Percentiles rank a stretch among this genome's conserved stretches.
phyloP scores from a whole-genome alignment of 805 yeast species.

The Metschnikowia picachoensis region DNA sequence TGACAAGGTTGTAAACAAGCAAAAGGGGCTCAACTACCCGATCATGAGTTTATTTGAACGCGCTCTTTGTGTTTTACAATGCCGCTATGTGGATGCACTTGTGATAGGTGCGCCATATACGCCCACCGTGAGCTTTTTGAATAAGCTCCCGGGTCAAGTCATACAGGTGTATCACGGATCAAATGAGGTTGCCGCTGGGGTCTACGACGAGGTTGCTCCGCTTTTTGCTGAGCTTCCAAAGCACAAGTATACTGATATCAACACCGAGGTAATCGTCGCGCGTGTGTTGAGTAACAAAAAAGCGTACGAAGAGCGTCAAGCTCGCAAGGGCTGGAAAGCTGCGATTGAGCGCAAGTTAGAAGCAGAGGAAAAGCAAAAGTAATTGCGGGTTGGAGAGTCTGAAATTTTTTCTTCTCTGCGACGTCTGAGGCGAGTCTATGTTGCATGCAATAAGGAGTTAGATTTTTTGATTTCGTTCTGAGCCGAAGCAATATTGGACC shows the following conservation, averaged over 20 bases:
- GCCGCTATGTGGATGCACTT: constrained; percentile 77
- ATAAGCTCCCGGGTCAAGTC: constrained; percentile 36
- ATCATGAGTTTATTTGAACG: constrained; percentile 88
- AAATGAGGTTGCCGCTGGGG: constrained; percentile 31
- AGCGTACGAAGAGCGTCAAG: constrained; percentile 81
- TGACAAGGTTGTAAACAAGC: constrained; percentile 51
- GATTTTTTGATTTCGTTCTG: no score
- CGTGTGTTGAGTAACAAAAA: constrained; percentile 68
- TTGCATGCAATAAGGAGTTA: no score
- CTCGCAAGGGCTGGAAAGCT: constrained; percentile 78
- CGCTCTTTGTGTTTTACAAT: constrained; percentile 81
- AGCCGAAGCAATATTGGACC: no score
- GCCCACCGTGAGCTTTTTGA: constrained; percentile 42
- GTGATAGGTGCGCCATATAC: constrained; percentile 64
- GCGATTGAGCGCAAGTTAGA: constrained; percentile 37
- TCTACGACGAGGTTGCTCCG: constrained; percentile 34
- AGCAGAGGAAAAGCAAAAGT: constrained; percentile 17
- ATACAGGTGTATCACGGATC: constrained; percentile 57
- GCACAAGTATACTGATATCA: constrained; percentile 62
- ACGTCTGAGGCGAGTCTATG: no score
- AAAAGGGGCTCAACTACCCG: constrained; percentile 66
- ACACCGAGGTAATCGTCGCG: constrained; percentile 65
- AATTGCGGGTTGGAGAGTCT: not conserved
- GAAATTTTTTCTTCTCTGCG: no score
- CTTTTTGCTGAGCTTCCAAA: constrained; percentile 42